Evolutionary conservation across 1,284 basidiomycete species (phyloP), one percentile per base, ranked within the genome.

Genomic region (Trichosporon sp.): DNA sequence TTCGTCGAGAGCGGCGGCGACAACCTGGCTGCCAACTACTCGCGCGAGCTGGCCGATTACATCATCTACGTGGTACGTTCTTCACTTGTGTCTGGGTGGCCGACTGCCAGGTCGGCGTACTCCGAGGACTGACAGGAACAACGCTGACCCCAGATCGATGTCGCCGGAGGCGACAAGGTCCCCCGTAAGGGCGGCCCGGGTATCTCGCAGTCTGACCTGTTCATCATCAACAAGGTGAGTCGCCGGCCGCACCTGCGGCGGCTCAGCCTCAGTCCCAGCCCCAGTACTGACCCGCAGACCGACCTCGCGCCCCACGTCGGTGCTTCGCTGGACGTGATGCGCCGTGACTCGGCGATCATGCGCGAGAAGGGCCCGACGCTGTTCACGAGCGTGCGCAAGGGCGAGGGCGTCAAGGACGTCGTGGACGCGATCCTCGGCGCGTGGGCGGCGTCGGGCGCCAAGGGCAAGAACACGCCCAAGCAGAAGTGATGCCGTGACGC

Each of bases 141-240:
- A 18, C 3, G 38, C 38, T 42, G 18, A 42, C 38, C 5, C 3
- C 75, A 86, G 75, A 88, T 87, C 70, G 87, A 88, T 72, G 87
- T 88, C 9, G 84, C 86, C 85, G 96, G 96, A 29, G 96, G 96
- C 0, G 97, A 99, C 85, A 99, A 99, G 84, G 96, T 99, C 72
- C 96, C 96, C 11, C 87, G 96, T 34, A 99, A 99, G 85, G 96
- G 97, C 6, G 96, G 96, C 1, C 96, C 96, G 1, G 96, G 96
- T 13, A 96, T 98, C 75, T 94, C 93, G 0, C 84, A 86, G 73
- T 95, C 93, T 2, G 96, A 99, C 84, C 86, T 99, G 35, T 85
- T 99, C 64, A 89, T 99, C 29, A 89, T 99, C 77, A 99, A 99
- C 87, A 98, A 98, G 87, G 93, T 90, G 62, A 70, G 83, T 71